Percentiles rank a stretch among this genome's conserved stretches.
Evolutionary conservation across 371 early-diverging fungal species (phyloP).

Genomic region (Batrachochytrium dendrobatidis): DNA sequence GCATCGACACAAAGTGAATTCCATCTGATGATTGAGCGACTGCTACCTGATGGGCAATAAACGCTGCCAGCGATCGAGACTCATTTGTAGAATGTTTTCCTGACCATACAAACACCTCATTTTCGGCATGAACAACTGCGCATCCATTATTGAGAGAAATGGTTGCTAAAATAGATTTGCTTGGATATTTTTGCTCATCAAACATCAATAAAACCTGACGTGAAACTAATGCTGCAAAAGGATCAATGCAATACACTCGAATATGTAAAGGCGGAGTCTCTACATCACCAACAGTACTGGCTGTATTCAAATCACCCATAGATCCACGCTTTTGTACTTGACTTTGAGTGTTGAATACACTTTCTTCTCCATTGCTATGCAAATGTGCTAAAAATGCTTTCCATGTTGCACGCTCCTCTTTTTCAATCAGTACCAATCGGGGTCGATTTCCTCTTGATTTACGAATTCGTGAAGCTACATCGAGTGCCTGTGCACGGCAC

Average conservation of each 20-base stretch:
- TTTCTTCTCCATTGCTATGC: no score
- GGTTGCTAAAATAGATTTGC: slow-evolving; percentile 13
- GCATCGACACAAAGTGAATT: neutral
- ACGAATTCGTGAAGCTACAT: slow-evolving; percentile 22
- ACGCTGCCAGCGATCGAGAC: slow-evolving; percentile 3
- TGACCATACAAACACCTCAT: slow-evolving; percentile 26
- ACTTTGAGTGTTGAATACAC: no score
- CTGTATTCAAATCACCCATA: neutral
- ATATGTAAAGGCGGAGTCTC: no score
- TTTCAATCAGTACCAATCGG: slow-evolving; percentile 18
- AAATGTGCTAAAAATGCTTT: slow-evolving; percentile 1
- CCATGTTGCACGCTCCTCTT: slow-evolving; percentile 11
- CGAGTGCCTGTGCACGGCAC: slow-evolving; percentile 25
- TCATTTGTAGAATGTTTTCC: slow-evolving; percentile 14
- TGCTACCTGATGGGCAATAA: slow-evolving; percentile 9
- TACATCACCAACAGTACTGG: no score
- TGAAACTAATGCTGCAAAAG: neutral
- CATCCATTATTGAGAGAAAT: slow-evolving; percentile 5
- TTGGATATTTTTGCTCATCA: slow-evolving; percentile 17
- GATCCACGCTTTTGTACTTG: no score
- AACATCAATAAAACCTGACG: slow-evolving; percentile 9
- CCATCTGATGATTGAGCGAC: neutral
- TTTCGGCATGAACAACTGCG: slow-evolving; percentile 8
- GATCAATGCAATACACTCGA: no score
- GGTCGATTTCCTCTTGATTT: slow-evolving; percentile 25